phyloP scores from a whole-genome alignment of 202 grass and related monocot genomes.

The Thinopyrum obtusiflorum region DNA sequence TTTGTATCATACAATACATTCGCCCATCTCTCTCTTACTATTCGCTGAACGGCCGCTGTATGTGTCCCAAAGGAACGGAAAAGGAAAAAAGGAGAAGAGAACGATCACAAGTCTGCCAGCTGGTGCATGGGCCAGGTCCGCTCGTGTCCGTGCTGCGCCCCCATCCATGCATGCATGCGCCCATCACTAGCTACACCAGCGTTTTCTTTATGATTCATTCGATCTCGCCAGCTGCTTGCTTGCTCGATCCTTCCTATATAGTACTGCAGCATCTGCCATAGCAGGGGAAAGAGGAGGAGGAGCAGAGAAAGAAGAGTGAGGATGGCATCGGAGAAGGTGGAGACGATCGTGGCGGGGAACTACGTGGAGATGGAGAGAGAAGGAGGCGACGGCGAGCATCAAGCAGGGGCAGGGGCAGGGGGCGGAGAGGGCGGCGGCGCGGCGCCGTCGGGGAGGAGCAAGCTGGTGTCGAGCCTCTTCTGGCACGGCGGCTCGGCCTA shows the following conservation, averaged over 20 bases:
- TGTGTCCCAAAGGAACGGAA: neutral
- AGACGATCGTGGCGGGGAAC: constrained; percentile 94
- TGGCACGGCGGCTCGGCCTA: constrained; percentile 84
- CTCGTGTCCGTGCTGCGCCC: constrained; percentile 52
- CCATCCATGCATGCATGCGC: constrained; percentile 20
- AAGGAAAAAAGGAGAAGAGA: neutral
- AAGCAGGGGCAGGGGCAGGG: neutral
- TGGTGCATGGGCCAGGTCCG: constrained; percentile 57
- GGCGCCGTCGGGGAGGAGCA: constrained; percentile 13
- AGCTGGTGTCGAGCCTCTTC: constrained; percentile 53
- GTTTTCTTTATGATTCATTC: constrained; percentile 23
- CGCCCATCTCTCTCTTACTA: neutral
- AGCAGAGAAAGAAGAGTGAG: neutral
- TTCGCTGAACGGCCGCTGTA: neutral
- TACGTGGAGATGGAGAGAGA: constrained; percentile 90
- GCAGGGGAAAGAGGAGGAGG: neutral
- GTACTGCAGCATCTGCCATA: neutral
- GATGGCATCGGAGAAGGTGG: constrained; percentile 96
- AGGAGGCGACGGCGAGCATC: neutral
- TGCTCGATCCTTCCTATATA: constrained; percentile 29
- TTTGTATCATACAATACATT: constrained; percentile 19
- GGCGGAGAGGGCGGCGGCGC: neutral
- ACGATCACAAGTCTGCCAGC: constrained; percentile 10
- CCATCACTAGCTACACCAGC: constrained; percentile 25
- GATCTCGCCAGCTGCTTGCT: constrained; percentile 16